phyloP scores from a whole-genome alignment of 2,329 filamentous ascomycete species.

The Fusarium sp. region DNA sequence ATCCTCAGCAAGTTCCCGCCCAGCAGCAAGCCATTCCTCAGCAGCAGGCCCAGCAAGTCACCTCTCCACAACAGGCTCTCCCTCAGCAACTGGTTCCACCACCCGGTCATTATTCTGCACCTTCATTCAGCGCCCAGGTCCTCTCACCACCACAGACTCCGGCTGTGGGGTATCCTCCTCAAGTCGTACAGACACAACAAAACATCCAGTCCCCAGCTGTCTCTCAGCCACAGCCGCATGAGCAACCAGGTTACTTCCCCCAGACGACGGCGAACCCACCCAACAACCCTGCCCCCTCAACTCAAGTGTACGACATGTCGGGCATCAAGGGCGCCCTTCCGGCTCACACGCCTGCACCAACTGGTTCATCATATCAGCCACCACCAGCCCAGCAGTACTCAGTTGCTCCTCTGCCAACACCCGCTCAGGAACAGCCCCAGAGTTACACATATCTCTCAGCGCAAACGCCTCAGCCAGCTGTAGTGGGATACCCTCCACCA shows the following conservation, averaged over 20 bases:
- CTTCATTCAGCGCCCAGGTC: background rate
- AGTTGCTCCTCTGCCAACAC: background rate
- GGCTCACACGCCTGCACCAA: background rate
- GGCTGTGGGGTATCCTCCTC: background rate
- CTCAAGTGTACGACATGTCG: slow-evolving; percentile 24
- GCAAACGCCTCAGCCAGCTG: background rate
- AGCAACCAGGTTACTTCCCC: background rate
- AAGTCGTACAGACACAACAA: accelerated
- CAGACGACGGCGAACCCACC: background rate
- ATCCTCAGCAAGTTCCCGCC: background rate
- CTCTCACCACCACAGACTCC: slow-evolving; percentile 19
- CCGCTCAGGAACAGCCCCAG: background rate
- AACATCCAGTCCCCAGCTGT: background rate
- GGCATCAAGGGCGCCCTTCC: slow-evolving; percentile 31
- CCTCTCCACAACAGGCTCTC: background rate
- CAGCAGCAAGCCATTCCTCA: background rate
- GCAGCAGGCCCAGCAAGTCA: background rate
- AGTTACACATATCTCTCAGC: background rate
- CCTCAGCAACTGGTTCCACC: background rate
- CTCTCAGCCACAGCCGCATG: background rate
- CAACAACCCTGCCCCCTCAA: background rate
- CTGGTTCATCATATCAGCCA: background rate
- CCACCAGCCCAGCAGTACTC: background rate
- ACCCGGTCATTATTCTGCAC: background rate
- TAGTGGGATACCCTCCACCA: slow-evolving; percentile 9